Percentiles rank a stretch among this genome's conserved stretches.
Evolutionary conservation across 2,329 filamentous ascomycete species (phyloP).

Genomic region (Talaromyces marneffei): DNA sequence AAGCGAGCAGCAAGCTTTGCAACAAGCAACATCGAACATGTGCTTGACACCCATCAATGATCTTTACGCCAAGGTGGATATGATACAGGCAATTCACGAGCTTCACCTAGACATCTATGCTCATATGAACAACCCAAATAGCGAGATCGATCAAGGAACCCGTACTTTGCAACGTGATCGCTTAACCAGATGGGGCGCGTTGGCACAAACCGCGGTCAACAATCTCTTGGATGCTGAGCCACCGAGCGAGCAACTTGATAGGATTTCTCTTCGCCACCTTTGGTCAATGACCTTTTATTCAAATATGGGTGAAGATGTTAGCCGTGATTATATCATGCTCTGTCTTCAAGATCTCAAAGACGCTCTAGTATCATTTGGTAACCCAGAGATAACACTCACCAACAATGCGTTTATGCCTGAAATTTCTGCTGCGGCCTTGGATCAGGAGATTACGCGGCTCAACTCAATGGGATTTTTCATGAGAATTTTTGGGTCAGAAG

Average conservation of each 20-base stretch:
- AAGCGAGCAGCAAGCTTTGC: slow-evolving; percentile 27
- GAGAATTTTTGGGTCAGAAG: slow-evolving; percentile 77
- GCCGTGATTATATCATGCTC: slow-evolving; percentile 55
- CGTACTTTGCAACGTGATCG: slow-evolving; percentile 53
- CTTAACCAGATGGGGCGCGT: slow-evolving; percentile 54
- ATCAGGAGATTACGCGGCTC: slow-evolving; percentile 83
- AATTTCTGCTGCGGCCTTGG: slow-evolving; percentile 73
- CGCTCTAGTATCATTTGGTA: slow-evolving; percentile 45
- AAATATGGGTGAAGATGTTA: slow-evolving; percentile 50
- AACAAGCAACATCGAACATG: slow-evolving; percentile 11
- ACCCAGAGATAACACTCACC: slow-evolving; percentile 55
- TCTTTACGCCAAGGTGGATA: slow-evolving; percentile 42
- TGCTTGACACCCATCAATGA: slow-evolving; percentile 25
- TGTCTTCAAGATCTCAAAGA: slow-evolving; percentile 59
- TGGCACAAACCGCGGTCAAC: slow-evolving; percentile 51
- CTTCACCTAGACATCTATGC: slow-evolving; percentile 62
- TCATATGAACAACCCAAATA: slow-evolving; percentile 56
- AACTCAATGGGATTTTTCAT: slow-evolving; percentile 97
- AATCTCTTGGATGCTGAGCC: slow-evolving; percentile 32
- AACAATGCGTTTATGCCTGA: slow-evolving; percentile 89
- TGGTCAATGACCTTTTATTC: slow-evolving; percentile 62
- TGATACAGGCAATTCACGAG: slow-evolving; percentile 59
- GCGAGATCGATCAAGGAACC: slow-evolving; percentile 49
- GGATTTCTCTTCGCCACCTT: slow-evolving; percentile 55
- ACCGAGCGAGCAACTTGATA: slow-evolving; percentile 29